phyloP scores from a whole-genome alignment of 192 early-diverging fungal species.

The Backusella tuberculispora region DNA sequence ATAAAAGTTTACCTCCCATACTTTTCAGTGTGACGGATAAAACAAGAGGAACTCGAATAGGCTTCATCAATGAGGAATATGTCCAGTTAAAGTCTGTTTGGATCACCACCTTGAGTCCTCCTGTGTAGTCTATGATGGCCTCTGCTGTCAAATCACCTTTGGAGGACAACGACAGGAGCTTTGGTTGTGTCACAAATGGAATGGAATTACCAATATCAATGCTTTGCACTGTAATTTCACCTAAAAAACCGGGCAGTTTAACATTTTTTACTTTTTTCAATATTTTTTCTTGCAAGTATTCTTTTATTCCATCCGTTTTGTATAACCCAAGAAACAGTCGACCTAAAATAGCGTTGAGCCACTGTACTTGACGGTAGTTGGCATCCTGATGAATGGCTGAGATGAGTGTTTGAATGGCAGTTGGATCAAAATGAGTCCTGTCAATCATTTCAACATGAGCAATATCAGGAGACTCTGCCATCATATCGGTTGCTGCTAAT shows the following conservation, averaged over 20 bases:
- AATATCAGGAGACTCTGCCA: slow-evolving; percentile 58
- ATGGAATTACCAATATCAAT: slow-evolving; percentile 77
- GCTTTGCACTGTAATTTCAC: slow-evolving; percentile 77
- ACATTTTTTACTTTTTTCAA: slow-evolving; percentile 65
- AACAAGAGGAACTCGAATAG: slow-evolving; percentile 78
- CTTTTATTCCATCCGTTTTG: slow-evolving; percentile 50
- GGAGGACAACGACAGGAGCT: slow-evolving; percentile 67
- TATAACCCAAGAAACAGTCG: slow-evolving; percentile 75
- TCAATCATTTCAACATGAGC: slow-evolving; percentile 33
- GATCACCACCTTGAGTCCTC: slow-evolving; percentile 76
- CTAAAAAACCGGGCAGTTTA: slow-evolving; percentile 68
- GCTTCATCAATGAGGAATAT: slow-evolving; percentile 56
- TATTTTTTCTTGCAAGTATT: slow-evolving; percentile 43
- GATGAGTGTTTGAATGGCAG: slow-evolving; percentile 46
- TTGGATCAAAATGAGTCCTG: slow-evolving; percentile 44
- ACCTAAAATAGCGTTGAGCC: slow-evolving; percentile 87
- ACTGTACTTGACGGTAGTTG: slow-evolving; percentile 52
- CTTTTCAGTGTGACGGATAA: slow-evolving; percentile 74
- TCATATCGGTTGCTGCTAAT: slow-evolving; percentile 60
- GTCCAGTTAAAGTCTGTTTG: slow-evolving; percentile 65
- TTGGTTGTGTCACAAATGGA: slow-evolving; percentile 77
- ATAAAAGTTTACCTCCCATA: slow-evolving; percentile 71
- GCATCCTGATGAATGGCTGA: slow-evolving; percentile 56
- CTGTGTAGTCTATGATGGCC: slow-evolving; percentile 78
- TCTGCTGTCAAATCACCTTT: slow-evolving; percentile 77